Evolutionary conservation across 179 eudicot genomes (phyloP).

Genomic region (Corrigiola litoralis): DNA sequence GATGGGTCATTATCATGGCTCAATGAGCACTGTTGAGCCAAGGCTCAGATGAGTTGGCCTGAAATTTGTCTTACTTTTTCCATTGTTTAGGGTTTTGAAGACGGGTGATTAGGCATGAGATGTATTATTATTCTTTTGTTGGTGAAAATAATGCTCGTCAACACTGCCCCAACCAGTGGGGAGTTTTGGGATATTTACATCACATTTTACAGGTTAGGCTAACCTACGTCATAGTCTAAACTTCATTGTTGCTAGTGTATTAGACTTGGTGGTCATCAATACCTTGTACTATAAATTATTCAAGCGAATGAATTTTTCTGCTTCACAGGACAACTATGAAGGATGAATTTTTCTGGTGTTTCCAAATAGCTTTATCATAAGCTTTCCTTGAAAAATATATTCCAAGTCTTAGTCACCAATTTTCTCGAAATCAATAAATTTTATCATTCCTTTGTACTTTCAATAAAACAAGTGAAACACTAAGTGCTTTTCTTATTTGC

Average conservation of each 20-base stretch:
- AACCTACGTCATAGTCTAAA: not conserved
- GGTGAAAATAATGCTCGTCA: slow-evolving; percentile 15
- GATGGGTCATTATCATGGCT: too few relatives aligned
- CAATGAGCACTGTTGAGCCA: too few relatives aligned
- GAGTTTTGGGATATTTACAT: slow-evolving; percentile 19
- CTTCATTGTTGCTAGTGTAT: slow-evolving; percentile 7
- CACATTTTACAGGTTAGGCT: slow-evolving; percentile 17
- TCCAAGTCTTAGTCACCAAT: too few relatives aligned
- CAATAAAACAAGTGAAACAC: not conserved
- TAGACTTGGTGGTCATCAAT: not conserved
- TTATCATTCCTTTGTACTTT: too few relatives aligned
- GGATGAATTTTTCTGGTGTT: too few relatives aligned
- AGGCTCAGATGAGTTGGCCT: too few relatives aligned
- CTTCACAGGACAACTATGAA: too few relatives aligned
- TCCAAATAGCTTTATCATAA: too few relatives aligned
- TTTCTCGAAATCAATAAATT: not conserved
- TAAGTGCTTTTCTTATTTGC: not conserved
- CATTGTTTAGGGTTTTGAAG: slow-evolving; percentile 4
- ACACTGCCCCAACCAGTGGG: slow-evolving; percentile 8
- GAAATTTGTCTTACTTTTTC: too few relatives aligned
- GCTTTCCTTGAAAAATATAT: too few relatives aligned
- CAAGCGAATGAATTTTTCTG: not conserved
- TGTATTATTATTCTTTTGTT: not conserved
- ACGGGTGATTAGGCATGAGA: not conserved
- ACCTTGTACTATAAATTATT: slow-evolving; percentile 21